Evolutionary conservation across 2,329 filamentous ascomycete species (phyloP), one percentile per base, ranked within the genome.

Genomic region (Colletotrichum gloeosporioides): DNA sequence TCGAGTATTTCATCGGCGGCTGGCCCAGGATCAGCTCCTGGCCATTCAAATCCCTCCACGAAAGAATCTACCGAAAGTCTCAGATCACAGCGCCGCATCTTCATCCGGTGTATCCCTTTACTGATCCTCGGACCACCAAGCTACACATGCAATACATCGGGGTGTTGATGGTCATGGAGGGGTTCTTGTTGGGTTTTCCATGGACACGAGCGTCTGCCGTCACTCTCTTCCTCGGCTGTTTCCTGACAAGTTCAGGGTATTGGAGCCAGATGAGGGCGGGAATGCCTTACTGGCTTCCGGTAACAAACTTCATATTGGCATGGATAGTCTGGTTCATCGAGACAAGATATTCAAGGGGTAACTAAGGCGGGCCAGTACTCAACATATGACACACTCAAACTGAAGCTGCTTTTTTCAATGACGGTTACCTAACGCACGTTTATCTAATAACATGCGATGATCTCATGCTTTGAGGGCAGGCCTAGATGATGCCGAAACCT

Each of bases 61-160:
- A 65, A 18, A 74, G 49, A 34, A 66, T 74, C n/a, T 74, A 74
- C 61, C 72, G 67, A 15, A 74, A 74, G 13, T 66, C 72, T 16
- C 72, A 71, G n/a, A 44, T 31, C 3, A 74, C 72, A 9, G 72
- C 72, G 13, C 72, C 72, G 12, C 61, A 71, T 13, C 49, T 74
- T 4, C 22, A 49, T 31, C 72, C 59, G 4, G 15, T 71, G 15
- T 74, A 71, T 27, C 67, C 72, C 22, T 74, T 74, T 22, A 71
- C 67, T 1, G 72, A 65, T 13, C 16, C 44, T 4, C 44, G 61
- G 4, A 74, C 29, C 4, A 74, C 36, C 1, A 71, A 57, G 27
- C 16, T 71, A 18, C 67, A 74, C 3, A 74, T 74, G 68, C 34
- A 36, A 29, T 71, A 32, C 8, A 65, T 71, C 4, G 67, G 67